Evolutionary conservation across 805 yeast species (phyloP).

Genomic region (Vanderwaltozyma verrucispora): DNA sequence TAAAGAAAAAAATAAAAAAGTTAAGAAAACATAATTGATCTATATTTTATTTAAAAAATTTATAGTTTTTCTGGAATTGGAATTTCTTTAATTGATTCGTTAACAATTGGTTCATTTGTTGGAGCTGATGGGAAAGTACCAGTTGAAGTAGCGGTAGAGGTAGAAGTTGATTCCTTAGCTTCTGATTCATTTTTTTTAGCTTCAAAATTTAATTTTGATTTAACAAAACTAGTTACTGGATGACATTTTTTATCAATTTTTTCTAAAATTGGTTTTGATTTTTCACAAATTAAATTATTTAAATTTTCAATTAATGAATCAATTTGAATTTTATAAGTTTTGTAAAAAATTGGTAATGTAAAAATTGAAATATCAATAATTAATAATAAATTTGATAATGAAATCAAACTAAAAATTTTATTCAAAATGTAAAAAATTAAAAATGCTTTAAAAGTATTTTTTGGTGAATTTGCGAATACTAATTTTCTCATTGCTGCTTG

Average conservation of each 20-base stretch:
- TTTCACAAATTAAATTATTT: conserved; percentile 40
- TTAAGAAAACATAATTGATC: too few species aligned
- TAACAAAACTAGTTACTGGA: conserved; percentile 53
- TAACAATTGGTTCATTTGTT: conserved; percentile 20
- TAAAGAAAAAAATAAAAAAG: background rate
- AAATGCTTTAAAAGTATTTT: conserved; percentile 64
- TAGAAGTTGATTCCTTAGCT: conserved; percentile 49
- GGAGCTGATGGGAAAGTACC: conserved; percentile 33
- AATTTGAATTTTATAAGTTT: conserved; percentile 65
- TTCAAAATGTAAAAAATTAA: conserved; percentile 52
- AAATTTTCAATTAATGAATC: conserved; percentile 47
- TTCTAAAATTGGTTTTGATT: conserved; percentile 50
- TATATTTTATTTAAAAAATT: background rate
- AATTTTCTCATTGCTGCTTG: conserved; percentile 48
- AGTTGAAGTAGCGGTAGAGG: conserved; percentile 24
- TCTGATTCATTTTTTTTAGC: conserved; percentile 3
- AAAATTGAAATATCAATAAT: conserved; percentile 51
- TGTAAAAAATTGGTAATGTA: conserved; percentile 66
- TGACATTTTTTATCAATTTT: conserved; percentile 50
- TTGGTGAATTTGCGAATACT: conserved; percentile 59
- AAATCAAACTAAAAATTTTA: conserved; percentile 65
- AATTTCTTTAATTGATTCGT: conserved; percentile 6
- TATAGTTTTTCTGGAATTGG: background rate
- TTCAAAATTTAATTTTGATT: conserved; percentile 23
- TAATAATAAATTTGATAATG: conserved; percentile 58